Percentiles rank a stretch among this genome's conserved stretches.
These are phyloP conservation scores for Huntiella decipiens DNA, from an alignment of 2,329 filamentous ascomycete species.

Conservation along the genomic window DNA sequence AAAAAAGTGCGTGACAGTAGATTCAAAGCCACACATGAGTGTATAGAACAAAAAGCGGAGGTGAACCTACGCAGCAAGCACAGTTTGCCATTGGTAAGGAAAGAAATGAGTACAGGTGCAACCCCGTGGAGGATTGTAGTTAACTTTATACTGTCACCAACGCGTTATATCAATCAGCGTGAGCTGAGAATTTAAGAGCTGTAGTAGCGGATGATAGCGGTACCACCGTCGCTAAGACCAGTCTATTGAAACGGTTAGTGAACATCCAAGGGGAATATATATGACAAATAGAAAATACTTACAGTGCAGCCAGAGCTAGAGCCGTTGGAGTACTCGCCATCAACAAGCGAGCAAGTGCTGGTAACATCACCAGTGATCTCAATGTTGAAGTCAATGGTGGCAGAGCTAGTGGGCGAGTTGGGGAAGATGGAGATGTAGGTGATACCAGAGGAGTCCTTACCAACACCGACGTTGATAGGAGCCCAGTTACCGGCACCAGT, in stretches of 20 bases:
- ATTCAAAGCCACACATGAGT: slow-evolving; percentile 7
- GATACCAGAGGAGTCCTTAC: slow-evolving; percentile 40
- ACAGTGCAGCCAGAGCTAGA: slow-evolving; percentile 56
- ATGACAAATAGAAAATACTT: slow-evolving; percentile 25
- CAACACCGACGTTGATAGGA: slow-evolving; percentile 69
- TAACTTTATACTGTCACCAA: too few relatives aligned
- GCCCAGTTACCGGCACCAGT: slow-evolving; percentile 64
- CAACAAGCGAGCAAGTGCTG: slow-evolving; percentile 42
- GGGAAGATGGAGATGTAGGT: slow-evolving; percentile 74
- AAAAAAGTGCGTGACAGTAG: neutral
- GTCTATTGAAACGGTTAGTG: slow-evolving; percentile 19
- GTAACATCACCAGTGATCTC: slow-evolving; percentile 48
- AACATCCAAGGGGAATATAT: neutral
- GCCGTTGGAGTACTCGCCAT: slow-evolving; percentile 41
- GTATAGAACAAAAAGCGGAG: neutral
- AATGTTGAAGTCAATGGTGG: slow-evolving; percentile 59
- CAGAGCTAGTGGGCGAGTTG: slow-evolving; percentile 57
- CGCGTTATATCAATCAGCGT: neutral
- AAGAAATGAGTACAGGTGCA: too few relatives aligned
- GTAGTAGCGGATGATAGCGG: slow-evolving; percentile 27
- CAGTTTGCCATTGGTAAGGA: too few relatives aligned
- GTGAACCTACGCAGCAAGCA: neutral
- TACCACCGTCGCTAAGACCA: slow-evolving; percentile 22
- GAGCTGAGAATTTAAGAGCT: slow-evolving; percentile 6
- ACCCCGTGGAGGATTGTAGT: too few relatives aligned